Evolutionary conservation across 2,329 filamentous ascomycete genomes (phyloP), one percentile per base, ranked within the genome.

Genomic region (Sporothrix brunneoviolacea): DNA sequence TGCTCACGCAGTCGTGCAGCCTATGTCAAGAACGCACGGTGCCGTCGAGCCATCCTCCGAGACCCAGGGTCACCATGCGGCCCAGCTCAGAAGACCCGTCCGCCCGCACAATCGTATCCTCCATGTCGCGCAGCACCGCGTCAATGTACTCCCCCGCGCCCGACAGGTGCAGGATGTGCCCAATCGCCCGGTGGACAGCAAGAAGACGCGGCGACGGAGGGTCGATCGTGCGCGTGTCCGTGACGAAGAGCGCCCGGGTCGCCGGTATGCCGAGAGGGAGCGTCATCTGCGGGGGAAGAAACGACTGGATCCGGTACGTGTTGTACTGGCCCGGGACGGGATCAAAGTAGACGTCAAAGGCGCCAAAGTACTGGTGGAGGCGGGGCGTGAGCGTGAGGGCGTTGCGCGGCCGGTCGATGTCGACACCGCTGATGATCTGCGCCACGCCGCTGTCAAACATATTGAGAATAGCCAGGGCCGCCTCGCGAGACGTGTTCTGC

Each of bases 351-450:
- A 67, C 50, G 6, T 62, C 13, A 43, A 67, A 67, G 18, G 58
- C 38, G 12, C 64, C 61, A 58, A 70, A 69, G 4, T 48, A 27
- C 8, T 33, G 8, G 57, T 68, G 65, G 35, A 62, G 27, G 7
- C 39, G 18, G 30, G 39, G 44, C 9, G 59, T 61, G 27, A 70
- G 58, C 5, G 64, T 68, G 13, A 69, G 58, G n/a, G 68, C 68
- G 56, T 73, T 72, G 21, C 57, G 54, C 21, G 67, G 65, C 42
- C 63, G 61, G 55, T 72, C 67, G 48, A 72, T 70, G 9, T 70
- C 60, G 24, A 54, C 48, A 42, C 68, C 68, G 39, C 69, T 60
- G 43, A 71, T 70, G 2, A 70, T 47, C 56, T 65, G 57, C 9
- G 59, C 58, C 32, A 65, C 58, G 22, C 62, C 64, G 28, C 43